Evolutionary conservation across 2,329 filamentous ascomycete species (phyloP), one percentile per base, ranked within the genome.

Genomic region (Colletotrichum tropicale): DNA sequence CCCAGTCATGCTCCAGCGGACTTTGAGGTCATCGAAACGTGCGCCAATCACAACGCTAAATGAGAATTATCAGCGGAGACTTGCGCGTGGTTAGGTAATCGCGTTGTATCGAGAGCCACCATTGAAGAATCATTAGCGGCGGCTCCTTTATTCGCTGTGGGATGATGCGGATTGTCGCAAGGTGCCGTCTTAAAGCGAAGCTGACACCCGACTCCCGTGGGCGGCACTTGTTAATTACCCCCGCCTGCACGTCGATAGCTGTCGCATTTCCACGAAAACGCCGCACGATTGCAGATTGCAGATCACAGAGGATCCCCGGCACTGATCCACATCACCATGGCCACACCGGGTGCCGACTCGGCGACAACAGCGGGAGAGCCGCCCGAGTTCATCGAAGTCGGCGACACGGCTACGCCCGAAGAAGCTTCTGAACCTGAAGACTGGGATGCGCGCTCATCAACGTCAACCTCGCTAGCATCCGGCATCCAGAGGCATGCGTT

Each of bases 401-500:
- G 58, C 21, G 32, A 32, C 32, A 32, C 26, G 58, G 13, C 18
- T 21, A 26, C n/a, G 28, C 12, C 58, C 10, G 60, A 68, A 18
- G 56, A 76, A 24, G 65, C 67, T 4, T 66, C 24, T 21, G 68
- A 66, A 12, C 66, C 61, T 26, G 66, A 61, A 12, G 70, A 79
- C 65, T 6, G 78, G 56, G 48, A 78, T 77, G 10, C 76, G 65
- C 4, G 80, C 64, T 66, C 64, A 72, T 16, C 81, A 34, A 65
- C 70, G 2, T 78, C 81, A 8, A 81, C 81, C 1, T 82, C 81
- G 7, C 58, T 84, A 52, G 77, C 68, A 21, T 83, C 84, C 3
- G 83, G 81, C 58, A 81, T 84, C 15, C 79, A 80, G 61, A 77
- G 81, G 21, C 83, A 85, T 65, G 81, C 72, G 66, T 85, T 78